Evolutionary conservation across 495 filamentous ascomycete genomes (phyloP).

Genomic region (Diplogelasinospora grovesii): DNA sequence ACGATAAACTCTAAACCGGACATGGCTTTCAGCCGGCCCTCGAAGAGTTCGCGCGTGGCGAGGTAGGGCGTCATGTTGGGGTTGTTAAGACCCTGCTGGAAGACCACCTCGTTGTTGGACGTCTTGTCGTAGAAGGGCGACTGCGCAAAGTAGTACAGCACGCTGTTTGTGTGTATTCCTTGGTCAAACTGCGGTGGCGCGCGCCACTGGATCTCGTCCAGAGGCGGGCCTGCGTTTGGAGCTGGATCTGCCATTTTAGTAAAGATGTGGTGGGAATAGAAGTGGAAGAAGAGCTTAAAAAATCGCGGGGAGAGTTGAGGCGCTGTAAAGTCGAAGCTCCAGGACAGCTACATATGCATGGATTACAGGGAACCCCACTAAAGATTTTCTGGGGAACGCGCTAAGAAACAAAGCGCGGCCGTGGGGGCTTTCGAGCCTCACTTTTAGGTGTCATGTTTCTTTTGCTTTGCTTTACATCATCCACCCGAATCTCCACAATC

Average conservation of each 20-base stretch:
- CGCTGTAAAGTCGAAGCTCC: too few species aligned
- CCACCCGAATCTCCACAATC: too few species aligned
- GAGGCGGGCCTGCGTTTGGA: conserved; percentile 44
- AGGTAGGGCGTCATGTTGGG: conserved; percentile 48
- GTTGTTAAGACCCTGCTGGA: conserved; percentile 69
- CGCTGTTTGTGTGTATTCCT: conserved; percentile 54
- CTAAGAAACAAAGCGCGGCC: too few species aligned
- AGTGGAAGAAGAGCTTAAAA: too few species aligned
- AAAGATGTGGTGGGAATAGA: too few species aligned
- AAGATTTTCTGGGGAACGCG: too few species aligned
- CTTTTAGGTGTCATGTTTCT: too few species aligned
- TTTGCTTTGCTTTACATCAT: too few species aligned
- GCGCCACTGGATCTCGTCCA: conserved; percentile 77
- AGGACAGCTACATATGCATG: too few species aligned
- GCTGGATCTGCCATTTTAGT: conserved; percentile 10
- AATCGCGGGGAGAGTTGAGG: too few species aligned
- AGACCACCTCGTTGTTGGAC: conserved; percentile 78
- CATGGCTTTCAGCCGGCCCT: conserved; percentile 67
- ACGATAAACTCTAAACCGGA: conserved; percentile 78
- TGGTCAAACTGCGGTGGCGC: conserved; percentile 51
- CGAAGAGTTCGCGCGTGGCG: conserved; percentile 70
- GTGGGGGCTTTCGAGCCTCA: too few species aligned
- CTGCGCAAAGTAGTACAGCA: conserved; percentile 83
- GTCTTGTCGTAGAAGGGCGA: conserved; percentile 88
- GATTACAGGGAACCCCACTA: too few species aligned